Conservation (phyloP, 257 asterid genomes). For the Scutellaria galericulata region DNA sequence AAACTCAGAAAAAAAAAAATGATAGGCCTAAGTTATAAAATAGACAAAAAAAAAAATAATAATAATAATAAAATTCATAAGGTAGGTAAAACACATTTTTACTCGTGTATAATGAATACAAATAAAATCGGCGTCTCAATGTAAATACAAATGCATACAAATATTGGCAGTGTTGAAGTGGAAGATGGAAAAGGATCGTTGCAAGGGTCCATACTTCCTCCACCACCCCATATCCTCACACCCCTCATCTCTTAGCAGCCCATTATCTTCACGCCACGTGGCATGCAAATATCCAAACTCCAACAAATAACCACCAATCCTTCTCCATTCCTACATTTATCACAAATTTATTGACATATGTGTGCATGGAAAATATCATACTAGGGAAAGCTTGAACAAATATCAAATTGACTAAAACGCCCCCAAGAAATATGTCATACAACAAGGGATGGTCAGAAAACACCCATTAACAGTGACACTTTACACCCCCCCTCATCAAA, state of each 20-base stretch:
- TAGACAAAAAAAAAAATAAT: no score
- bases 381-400: background rate
- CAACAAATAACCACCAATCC: constrained; percentile 51
- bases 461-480: constrained; percentile 23
- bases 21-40: no score
- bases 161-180: background rate
- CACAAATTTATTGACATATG: constrained; percentile 30
- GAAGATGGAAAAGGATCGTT: constrained; percentile 10
- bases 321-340: constrained; percentile 55
- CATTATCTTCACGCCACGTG: constrained; percentile 45
- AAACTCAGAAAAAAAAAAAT: no score
- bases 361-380: background rate
- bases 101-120: no score
- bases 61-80: no score
- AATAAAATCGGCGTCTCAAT: no score
- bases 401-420: background rate
- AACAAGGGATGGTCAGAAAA: no score
- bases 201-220: constrained; percentile 35
- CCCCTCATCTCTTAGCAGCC: constrained; percentile 47
- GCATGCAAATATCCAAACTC: constrained; percentile 46
- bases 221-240: constrained; percentile 41
- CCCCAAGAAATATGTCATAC: constrained; percentile 17
- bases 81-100: no score
- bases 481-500: constrained; percentile 26
- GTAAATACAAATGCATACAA: background rate